These are phyloP conservation scores for Tylopilus sp. DNA, from an alignment of 1,284 basidiomycete species.

Conservation along the genomic window DNA sequence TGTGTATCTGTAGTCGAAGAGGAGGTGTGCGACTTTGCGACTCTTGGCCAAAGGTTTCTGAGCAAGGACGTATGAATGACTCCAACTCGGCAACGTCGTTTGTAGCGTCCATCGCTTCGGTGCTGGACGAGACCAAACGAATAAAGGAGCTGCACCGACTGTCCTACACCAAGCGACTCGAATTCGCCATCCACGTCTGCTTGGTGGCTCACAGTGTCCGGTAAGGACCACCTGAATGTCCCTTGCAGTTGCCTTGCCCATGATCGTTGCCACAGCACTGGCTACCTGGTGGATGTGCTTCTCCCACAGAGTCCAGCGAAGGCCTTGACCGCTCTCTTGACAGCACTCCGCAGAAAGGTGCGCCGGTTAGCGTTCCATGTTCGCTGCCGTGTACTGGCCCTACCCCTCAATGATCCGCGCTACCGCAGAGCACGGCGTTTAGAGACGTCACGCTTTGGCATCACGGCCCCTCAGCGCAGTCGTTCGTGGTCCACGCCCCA, in stretches of 20 bases:
- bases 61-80: constrained; percentile 4
- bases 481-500: constrained; percentile 42
- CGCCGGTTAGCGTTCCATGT: background rate
- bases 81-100: constrained; percentile 9
- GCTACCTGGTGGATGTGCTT: constrained; percentile 28
- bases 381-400: background rate
- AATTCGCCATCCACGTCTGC: constrained; percentile 26
- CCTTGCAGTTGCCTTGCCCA: background rate
- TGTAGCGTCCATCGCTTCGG: constrained; percentile 17
- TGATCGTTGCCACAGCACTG: constrained; percentile 15
- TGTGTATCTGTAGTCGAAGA: too few species aligned
- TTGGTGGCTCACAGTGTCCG: constrained; percentile 29
- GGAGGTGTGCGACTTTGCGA: background rate
- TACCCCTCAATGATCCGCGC: background rate
- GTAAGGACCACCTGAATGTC: constrained; percentile 11
- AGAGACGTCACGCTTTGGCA: constrained; percentile 38
- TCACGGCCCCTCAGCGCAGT: constrained; percentile 41
- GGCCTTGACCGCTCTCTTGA: constrained; percentile 18
- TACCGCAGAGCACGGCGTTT: constrained; percentile 29
- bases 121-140: constrained; percentile 12
- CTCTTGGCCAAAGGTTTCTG: too few species aligned
- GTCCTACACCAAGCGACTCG: constrained; percentile 7
- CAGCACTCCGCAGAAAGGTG: constrained; percentile 27
- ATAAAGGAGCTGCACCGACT: constrained; percentile 8
- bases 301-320: constrained; percentile 18